Evolutionary conservation across 352 stramenopile species (phyloP).

Genomic region (Pythium coloratum): DNA sequence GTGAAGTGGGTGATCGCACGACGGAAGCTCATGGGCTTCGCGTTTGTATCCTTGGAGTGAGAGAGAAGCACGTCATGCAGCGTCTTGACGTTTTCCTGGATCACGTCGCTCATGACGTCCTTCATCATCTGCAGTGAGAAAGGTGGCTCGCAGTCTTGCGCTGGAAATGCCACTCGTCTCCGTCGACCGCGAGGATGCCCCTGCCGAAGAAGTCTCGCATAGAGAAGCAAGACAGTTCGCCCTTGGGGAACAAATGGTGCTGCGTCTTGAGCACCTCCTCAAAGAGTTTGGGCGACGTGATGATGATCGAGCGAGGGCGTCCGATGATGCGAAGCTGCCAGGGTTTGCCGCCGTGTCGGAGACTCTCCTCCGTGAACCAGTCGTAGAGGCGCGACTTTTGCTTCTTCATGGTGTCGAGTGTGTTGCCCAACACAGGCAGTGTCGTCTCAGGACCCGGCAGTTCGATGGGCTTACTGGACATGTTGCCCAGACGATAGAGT

Average conservation of each 20-base stretch:
- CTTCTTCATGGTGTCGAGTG: conserved; percentile 45
- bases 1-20: conserved; percentile 38
- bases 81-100: conserved; percentile 23
- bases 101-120: conserved; percentile 35
- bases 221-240: conserved; percentile 28
- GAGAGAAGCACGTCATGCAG: conserved; percentile 14
- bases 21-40: conserved; percentile 12
- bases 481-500: background rate
- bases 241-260: conserved; percentile 52
- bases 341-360: conserved; percentile 25
- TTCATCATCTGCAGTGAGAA: conserved; percentile 58
- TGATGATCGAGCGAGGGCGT: conserved; percentile 32
- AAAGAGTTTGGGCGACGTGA: conserved; percentile 33
- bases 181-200: conserved; percentile 71
- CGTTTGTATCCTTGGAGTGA: conserved; percentile 8
- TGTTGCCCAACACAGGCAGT: conserved; percentile 47
- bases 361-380: conserved; percentile 50
- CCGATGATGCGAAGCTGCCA: conserved; percentile 40
- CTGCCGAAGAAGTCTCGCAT: conserved; percentile 48
- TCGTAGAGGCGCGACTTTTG: conserved; percentile 45
- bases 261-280: conserved; percentile 55
- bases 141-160: conserved; percentile 85
- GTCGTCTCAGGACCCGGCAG: conserved; percentile 25
- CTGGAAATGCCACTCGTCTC: conserved; percentile 57
- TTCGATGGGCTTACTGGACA: background rate